Conservation (phyloP, 2,329 filamentous ascomycete species). For the Penicillium sumatraense region DNA sequence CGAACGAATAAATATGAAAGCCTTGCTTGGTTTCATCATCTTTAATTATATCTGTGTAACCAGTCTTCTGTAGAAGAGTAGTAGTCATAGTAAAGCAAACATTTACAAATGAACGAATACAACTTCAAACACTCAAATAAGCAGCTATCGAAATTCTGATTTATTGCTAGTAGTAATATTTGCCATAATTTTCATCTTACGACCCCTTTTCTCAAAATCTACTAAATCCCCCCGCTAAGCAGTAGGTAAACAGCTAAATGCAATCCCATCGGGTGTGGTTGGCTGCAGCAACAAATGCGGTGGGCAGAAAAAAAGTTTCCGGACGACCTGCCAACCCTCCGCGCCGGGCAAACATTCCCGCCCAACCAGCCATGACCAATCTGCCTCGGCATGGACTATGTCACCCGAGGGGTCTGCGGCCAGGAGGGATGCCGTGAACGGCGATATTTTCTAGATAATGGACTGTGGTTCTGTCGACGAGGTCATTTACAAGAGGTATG, state of each 20-base stretch:
- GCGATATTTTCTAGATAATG: slow-evolving; percentile 74
- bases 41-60: background rate
- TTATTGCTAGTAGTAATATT: too few species aligned
- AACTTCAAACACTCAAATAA: too few species aligned
- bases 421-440: slow-evolving; percentile 71
- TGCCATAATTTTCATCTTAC: background rate
- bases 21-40: slow-evolving; percentile 9
- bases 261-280: background rate
- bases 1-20: slow-evolving; percentile 37
- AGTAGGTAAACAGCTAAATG: background rate
- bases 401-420: slow-evolving; percentile 55
- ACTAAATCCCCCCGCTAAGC: background rate
- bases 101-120: too few species aligned
- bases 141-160: too few species aligned
- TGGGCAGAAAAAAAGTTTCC: slow-evolving; percentile 6
- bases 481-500: slow-evolving; percentile 78
- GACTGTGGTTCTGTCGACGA: slow-evolving; percentile 76
- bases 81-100: too few species aligned
- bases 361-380: slow-evolving; percentile 35
- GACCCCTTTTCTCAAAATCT: background rate
- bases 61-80: too few species aligned
- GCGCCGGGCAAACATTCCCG: slow-evolving; percentile 8
- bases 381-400: slow-evolving; percentile 46
- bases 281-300: background rate
- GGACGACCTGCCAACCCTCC: background rate